These are phyloP conservation scores for Kwoniella shandongensis DNA, from an alignment of 768 basidiomycete species.

Conservation along the genomic window DNA sequence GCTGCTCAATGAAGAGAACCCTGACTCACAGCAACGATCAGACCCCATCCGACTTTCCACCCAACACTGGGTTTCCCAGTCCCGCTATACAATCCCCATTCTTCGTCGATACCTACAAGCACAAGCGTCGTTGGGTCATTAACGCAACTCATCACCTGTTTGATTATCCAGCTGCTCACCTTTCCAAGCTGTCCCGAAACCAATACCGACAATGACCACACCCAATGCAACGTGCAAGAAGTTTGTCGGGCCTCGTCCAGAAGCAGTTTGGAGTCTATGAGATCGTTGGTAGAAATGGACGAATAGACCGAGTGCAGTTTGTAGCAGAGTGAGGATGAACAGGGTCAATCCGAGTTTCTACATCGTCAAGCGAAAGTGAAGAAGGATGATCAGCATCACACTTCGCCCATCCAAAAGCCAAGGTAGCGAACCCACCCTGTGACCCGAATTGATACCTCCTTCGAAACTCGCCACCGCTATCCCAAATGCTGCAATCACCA, in stretches of 20 bases:
- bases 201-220: conserved; percentile 58
- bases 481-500: conserved; percentile 28
- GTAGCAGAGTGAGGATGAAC: conserved; percentile 59
- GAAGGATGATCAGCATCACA: conserved; percentile 43
- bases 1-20: no score
- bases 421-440: conserved; percentile 26
- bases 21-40: conserved; percentile 32
- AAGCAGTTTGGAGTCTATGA: conserved; percentile 4
- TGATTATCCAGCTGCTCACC: conserved; percentile 23
- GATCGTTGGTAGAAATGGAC: conserved; percentile 18
- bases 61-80: conserved; percentile 51
- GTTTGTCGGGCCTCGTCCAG: conserved; percentile 57
- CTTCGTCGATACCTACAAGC: conserved; percentile 48
- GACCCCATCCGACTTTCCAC: conserved; percentile 40
- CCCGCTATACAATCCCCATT: conserved; percentile 61
- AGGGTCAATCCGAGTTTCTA: conserved; percentile 60
- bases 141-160: neutral
- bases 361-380: no score
- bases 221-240: conserved; percentile 64
- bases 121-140: no score
- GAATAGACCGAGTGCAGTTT: conserved; percentile 40
- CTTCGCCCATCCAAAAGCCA: no score
- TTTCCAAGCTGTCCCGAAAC: conserved; percentile 43
- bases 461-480: conserved; percentile 10
- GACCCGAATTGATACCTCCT: conserved; percentile 23